Percentiles rank a stretch among this genome's conserved stretches.
phyloP scores from a whole-genome alignment of 1,284 basidiomycete genomes.

The Fomitopsis schrenkii region DNA sequence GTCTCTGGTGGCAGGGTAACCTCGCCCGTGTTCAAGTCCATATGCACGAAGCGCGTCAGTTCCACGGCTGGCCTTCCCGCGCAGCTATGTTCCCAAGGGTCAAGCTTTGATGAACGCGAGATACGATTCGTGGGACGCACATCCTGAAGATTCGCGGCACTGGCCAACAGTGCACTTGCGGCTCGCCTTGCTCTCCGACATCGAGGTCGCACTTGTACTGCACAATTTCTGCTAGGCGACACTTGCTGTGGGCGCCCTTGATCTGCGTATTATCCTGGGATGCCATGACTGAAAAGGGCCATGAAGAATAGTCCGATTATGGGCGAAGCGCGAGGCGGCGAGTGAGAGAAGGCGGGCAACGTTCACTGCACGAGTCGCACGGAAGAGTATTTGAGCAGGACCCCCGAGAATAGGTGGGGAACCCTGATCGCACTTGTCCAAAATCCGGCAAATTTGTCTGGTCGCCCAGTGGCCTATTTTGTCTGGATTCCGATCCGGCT shows the following conservation, averaged over 20 bases:
- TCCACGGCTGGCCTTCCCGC: slow-evolving; percentile 60
- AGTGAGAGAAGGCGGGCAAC: slow-evolving; percentile 6
- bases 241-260: slow-evolving; percentile 26
- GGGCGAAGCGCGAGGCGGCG: neutral
- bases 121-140: slow-evolving; percentile 36
- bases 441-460: no score
- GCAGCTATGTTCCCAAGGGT: slow-evolving; percentile 44
- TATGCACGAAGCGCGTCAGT: slow-evolving; percentile 55
- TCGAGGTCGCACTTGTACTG: slow-evolving; percentile 60
- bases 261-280: neutral
- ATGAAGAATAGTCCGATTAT: neutral
- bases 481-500: no score
- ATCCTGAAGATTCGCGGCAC: slow-evolving; percentile 67
- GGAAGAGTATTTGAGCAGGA: neutral
- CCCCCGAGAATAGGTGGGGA: no score
- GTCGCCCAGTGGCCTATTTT: no score
- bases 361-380: neutral
- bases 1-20: slow-evolving; percentile 48
- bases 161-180: slow-evolving; percentile 57
- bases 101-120: neutral
- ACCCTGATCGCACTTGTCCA: no score
- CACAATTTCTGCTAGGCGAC: slow-evolving; percentile 65
- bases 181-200: slow-evolving; percentile 23
- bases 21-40: slow-evolving; percentile 59
- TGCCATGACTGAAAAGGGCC: slow-evolving; percentile 4